phyloP scores from a whole-genome alignment of 1,284 basidiomycete species.

The Ustilago bromivora region DNA sequence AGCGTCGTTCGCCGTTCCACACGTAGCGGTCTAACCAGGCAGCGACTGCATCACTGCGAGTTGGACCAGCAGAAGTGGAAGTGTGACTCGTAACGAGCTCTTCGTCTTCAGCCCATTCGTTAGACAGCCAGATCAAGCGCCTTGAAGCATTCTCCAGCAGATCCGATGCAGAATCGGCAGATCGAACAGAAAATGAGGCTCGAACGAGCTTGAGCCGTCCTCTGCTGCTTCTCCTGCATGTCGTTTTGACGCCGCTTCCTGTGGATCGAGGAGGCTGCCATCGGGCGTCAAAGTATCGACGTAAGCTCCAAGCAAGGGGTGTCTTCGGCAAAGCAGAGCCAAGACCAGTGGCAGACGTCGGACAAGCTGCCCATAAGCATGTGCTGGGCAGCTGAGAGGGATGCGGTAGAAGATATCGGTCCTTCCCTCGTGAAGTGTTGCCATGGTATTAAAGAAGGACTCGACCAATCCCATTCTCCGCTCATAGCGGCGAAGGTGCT shows the following conservation, averaged over 20 bases:
- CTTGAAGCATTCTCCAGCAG: slow-evolving; percentile 29
- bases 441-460: slow-evolving; percentile 54
- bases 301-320: slow-evolving; percentile 33
- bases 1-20: slow-evolving; percentile 48
- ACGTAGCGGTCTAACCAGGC: slow-evolving; percentile 39
- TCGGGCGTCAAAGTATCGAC: slow-evolving; percentile 38
- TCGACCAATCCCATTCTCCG: slow-evolving; percentile 50
- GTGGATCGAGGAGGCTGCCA: slow-evolving; percentile 19
- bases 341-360: slow-evolving; percentile 38
- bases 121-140: slow-evolving; percentile 16
- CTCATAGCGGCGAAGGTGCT: slow-evolving; percentile 19
- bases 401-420: slow-evolving; percentile 50
- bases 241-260: slow-evolving; percentile 28
- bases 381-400: slow-evolving; percentile 26
- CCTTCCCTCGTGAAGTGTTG: slow-evolving; percentile 41
- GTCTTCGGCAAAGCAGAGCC: slow-evolving; percentile 47
- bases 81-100: neutral
- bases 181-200: slow-evolving; percentile 48
- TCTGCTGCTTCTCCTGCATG: slow-evolving; percentile 35
- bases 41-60: slow-evolving; percentile 19
- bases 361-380: slow-evolving; percentile 20
- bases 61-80: neutral
- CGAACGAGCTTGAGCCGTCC: slow-evolving; percentile 44
- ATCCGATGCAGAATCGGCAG: slow-evolving; percentile 16
- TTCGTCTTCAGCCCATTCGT: slow-evolving; percentile 19